Conservation (phyloP, 192 early-diverging fungal genomes). For the Backusella luteola region DNA sequence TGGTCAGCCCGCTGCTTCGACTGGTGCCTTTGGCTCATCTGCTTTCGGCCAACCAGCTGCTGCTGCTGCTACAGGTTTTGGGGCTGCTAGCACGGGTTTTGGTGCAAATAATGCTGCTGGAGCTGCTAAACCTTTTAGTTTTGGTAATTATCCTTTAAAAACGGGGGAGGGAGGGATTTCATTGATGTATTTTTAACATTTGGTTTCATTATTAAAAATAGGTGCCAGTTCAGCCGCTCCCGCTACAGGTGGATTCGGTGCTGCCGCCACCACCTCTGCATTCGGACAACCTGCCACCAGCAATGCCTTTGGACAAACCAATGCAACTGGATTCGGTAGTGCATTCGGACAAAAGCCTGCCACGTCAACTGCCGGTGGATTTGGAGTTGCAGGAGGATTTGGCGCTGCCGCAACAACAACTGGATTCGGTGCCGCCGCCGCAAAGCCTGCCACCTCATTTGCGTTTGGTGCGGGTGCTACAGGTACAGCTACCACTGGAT, state of each 20-base stretch:
- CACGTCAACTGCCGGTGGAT: conserved; percentile 21
- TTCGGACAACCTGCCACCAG: conserved; percentile 33
- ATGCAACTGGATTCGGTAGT: background rate
- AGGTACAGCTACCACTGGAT: background rate
- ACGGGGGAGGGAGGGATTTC: no score
- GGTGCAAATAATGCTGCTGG: conserved; percentile 33
- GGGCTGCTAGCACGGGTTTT: conserved; percentile 21
- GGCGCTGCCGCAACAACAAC: conserved; percentile 7
- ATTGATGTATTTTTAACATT: no score
- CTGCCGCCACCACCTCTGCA: conserved; percentile 20
- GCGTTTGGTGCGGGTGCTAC: background rate
- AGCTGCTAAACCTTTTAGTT: conserved; percentile 29
- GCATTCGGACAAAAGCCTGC: conserved; percentile 16
- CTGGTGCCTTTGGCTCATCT: conserved; percentile 29
- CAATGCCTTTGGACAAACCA: conserved; percentile 29
- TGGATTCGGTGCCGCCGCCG: conserved; percentile 25
- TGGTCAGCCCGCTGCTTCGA: conserved; percentile 25
- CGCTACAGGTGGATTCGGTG: conserved; percentile 42
- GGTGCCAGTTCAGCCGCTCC: conserved; percentile 14
- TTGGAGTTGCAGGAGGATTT: background rate
- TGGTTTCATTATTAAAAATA: conserved; percentile 19
- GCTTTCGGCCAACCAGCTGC: conserved; percentile 5
- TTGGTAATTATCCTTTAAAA: conserved; percentile 17
- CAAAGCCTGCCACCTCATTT: background rate
- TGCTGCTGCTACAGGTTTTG: background rate